Evolutionary conservation across 352 stramenopile genomes (phyloP).

Genomic region (Achlya hypogyna): DNA sequence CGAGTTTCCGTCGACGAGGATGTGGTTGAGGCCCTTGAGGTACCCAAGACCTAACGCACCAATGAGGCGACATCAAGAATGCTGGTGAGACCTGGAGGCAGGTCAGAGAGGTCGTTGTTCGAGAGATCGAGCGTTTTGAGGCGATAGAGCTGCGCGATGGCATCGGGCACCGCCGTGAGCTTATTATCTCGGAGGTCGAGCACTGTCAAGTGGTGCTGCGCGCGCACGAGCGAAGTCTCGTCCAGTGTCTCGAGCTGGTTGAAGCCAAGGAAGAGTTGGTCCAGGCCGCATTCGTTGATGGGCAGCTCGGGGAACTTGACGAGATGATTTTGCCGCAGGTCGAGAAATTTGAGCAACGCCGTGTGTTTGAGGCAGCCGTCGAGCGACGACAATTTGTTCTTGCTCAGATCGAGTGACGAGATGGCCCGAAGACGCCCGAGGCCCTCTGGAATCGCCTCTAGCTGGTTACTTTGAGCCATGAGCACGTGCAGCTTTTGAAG

Average conservation of each 20-base stretch:
- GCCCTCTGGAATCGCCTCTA: constrained; percentile 35
- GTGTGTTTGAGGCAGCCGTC: constrained; percentile 34
- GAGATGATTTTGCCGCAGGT: constrained; percentile 66
- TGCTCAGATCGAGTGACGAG: constrained; percentile 67
- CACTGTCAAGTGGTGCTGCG: constrained; percentile 37
- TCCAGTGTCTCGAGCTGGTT: constrained; percentile 42
- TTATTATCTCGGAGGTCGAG: constrained; percentile 52
- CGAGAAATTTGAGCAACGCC: constrained; percentile 47
- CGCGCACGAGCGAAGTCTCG: constrained; percentile 36
- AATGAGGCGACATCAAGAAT: neutral
- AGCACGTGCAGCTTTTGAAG: constrained; percentile 50
- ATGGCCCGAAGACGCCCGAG: constrained; percentile 41
- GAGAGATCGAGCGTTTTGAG: constrained; percentile 58
- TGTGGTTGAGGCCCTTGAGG: constrained; percentile 65
- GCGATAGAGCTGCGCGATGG: constrained; percentile 26
- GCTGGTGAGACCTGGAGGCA: constrained; percentile 27
- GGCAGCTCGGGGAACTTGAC: constrained; percentile 29
- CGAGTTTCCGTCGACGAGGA: constrained; percentile 67
- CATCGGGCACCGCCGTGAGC: constrained; percentile 35
- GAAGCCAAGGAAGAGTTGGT: constrained; percentile 40
- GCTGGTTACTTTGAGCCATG: constrained; percentile 50
- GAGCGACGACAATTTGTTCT: constrained; percentile 52
- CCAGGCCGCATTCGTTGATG: constrained; percentile 34
- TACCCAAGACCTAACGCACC: constrained; percentile 37
- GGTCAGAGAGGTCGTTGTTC: constrained; percentile 39